phyloP scores from a whole-genome alignment of 2,329 filamentous ascomycete species.

The Mycosphaerella sp. region DNA sequence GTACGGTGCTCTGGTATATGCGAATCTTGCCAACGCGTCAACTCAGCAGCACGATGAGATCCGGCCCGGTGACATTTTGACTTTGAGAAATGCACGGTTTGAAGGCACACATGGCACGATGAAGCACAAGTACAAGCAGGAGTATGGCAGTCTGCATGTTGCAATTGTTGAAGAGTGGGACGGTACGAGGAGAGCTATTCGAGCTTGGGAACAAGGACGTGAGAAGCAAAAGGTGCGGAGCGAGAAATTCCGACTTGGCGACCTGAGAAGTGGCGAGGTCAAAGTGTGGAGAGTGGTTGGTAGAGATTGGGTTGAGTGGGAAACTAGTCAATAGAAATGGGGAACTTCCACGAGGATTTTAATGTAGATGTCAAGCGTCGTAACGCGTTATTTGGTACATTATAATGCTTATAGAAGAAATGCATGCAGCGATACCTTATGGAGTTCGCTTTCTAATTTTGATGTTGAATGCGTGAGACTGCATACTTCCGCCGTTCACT shows the following conservation, averaged over 20 bases:
- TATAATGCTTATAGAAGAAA: constrained; percentile 10
- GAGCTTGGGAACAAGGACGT: constrained; percentile 89
- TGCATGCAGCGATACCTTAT: constrained; percentile 3
- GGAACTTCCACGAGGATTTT: not conserved
- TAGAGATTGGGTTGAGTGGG: constrained; percentile 88
- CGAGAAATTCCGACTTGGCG: constrained; percentile 90
- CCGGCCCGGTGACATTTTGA: constrained; percentile 84
- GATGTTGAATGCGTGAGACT: too few relatives aligned
- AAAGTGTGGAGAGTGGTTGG: constrained; percentile 97
- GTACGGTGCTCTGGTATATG: constrained; percentile 88
- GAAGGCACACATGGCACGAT: constrained; percentile 81
- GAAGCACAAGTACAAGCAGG: constrained; percentile 85
- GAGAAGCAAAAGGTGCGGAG: constrained; percentile 82
- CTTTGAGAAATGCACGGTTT: constrained; percentile 86
- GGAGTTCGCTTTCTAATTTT: not conserved
- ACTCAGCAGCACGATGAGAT: constrained; percentile 91
- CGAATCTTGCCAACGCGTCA: constrained; percentile 89
- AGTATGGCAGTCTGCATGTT: constrained; percentile 71
- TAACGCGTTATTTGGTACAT: not conserved
- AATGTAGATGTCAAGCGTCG: constrained; percentile 3
- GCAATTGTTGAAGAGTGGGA: constrained; percentile 94
- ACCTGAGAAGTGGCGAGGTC: constrained; percentile 87
- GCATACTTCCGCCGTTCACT: too few relatives aligned
- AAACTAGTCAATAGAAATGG: constrained; percentile 29
- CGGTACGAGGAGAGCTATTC: constrained; percentile 94